Conservation (phyloP, 257 asterid genomes). For the Forsythia suspensa region DNA sequence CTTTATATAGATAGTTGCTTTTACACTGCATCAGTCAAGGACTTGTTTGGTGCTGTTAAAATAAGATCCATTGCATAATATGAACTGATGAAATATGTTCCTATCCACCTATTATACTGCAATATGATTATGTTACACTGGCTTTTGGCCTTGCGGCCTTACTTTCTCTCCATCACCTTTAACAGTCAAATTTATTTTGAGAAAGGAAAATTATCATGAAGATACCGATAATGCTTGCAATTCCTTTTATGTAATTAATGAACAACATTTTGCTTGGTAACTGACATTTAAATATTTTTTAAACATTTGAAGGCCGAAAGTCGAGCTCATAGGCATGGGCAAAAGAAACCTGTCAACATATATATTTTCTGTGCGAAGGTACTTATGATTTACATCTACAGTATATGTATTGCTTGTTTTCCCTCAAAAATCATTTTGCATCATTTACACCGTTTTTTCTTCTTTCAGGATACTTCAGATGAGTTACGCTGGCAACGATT, state of each 20-base stretch:
- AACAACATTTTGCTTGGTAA: conserved; percentile 16
- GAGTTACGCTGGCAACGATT: conserved; percentile 81
- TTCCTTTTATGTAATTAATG: neutral
- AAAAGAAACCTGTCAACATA: conserved; percentile 74
- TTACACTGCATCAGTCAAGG: neutral
- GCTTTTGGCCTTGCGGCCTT: neutral
- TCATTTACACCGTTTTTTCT: conserved; percentile 12
- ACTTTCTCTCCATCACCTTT: neutral
- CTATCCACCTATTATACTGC: neutral
- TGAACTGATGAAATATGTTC: neutral
- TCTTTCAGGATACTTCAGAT: conserved; percentile 79
- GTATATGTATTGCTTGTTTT: conserved; percentile 18
- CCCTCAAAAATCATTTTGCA: neutral
- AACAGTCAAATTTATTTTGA: neutral
- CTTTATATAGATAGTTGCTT: neutral
- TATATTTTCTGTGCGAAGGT: conserved; percentile 96
- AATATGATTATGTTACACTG: neutral
- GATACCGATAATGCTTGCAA: conserved; percentile 20
- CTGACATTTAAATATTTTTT: conserved; percentile 30
- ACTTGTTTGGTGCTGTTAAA: neutral
- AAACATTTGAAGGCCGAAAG: conserved; percentile 77
- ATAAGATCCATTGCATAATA: neutral
- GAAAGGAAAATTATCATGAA: neutral
- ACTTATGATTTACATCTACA: conserved; percentile 13
- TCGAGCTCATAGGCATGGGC: conserved; percentile 98